Conservation (phyloP, 768 basidiomycete genomes). For the Crepidotus variabilis region DNA sequence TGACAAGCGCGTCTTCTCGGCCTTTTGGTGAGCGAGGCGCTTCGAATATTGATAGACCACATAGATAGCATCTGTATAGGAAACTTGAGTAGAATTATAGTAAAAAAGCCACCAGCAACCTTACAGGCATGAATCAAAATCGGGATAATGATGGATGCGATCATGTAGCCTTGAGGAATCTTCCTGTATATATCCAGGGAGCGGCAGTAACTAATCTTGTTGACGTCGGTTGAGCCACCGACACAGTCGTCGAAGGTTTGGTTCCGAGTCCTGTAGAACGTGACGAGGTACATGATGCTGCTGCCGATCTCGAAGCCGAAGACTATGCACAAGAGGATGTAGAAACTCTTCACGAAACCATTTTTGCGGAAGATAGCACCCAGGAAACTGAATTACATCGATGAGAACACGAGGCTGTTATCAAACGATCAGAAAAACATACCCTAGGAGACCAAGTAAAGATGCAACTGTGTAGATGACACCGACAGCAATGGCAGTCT, state of each 20-base stretch:
- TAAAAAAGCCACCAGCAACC: constrained; percentile 13
- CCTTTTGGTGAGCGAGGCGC: constrained; percentile 25
- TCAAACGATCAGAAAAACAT: constrained; percentile 4
- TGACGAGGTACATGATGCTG: constrained; percentile 28
- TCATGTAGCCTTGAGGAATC: constrained; percentile 23
- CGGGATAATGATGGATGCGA: constrained; percentile 31
- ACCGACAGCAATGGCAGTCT: constrained; percentile 27
- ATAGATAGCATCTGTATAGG: constrained; percentile 32
- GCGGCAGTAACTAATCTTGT: constrained; percentile 26
- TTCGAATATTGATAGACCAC: constrained; percentile 32
- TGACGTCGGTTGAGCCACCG: constrained; percentile 18
- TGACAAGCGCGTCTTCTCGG: constrained; percentile 19
- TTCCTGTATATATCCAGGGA: constrained; percentile 21
- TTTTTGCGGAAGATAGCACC: constrained; percentile 35
- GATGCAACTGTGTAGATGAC: constrained; percentile 29
- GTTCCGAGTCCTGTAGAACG: constrained; percentile 26
- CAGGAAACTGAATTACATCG: constrained; percentile 26
- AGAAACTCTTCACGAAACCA: constrained; percentile 30
- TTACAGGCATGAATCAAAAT: constrained; percentile 35
- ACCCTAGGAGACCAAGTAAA: constrained; percentile 32
- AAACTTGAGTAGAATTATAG: constrained; percentile 4
- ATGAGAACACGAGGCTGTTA: not conserved
- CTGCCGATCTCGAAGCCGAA: constrained; percentile 27
- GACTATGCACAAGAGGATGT: constrained; percentile 24
- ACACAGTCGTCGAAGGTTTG: constrained; percentile 25